Base-by-base conservation (phyloP, 2,329 filamentous ascomycete species). In the Pseudomassariella vexata region DNA sequence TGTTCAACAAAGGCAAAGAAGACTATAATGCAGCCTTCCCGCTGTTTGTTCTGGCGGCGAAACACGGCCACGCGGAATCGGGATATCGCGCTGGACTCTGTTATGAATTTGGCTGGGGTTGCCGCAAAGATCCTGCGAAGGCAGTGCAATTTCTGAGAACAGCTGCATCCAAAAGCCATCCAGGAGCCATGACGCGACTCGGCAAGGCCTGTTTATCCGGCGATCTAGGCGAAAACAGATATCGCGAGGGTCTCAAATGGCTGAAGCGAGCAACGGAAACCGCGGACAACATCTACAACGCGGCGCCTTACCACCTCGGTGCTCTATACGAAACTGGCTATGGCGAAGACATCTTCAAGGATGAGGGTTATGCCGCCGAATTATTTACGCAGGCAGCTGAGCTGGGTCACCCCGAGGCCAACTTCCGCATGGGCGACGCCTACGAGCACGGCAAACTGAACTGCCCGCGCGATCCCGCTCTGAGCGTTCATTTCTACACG, bases 81-180 rank as follows among this genome's bases (percentile, higher is more conserved):
- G 89, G 82, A 21, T 98, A 95, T 60, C 84, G 92, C 34, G 83
- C 90, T 32, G 92, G 85, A 11, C 70, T 98, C 35, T 95, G 89
- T 65, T 96, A 96, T 63, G 92, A 98, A 59, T 96, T 95, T 59
- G 92, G 89, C 40, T 98, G 92, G 92, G 92, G 92, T 24, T 94
- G 83, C 50, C 80, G 87, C 36, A 87, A 87, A 50, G 88, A 95
- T 50, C 83, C 85, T 36, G 78, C 83, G 30, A 95, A 95, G 61
- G 90, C 92, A 25, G 85, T 94, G 2, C 89, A 96, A 55, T 98
- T 92, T 57, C 84, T 95, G 53, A 82, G 90, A 34, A 82, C 84
- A 40, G 85, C 89, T 8, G 89, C 92, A 3, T 85, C 89, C 6
- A 96, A 95, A 59, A 85, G 88, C 38, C 92, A 98, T 50, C 92